Evolutionary conservation across 2,329 filamentous ascomycete species (phyloP).

Genomic region (Trichothecium sympodiale): DNA sequence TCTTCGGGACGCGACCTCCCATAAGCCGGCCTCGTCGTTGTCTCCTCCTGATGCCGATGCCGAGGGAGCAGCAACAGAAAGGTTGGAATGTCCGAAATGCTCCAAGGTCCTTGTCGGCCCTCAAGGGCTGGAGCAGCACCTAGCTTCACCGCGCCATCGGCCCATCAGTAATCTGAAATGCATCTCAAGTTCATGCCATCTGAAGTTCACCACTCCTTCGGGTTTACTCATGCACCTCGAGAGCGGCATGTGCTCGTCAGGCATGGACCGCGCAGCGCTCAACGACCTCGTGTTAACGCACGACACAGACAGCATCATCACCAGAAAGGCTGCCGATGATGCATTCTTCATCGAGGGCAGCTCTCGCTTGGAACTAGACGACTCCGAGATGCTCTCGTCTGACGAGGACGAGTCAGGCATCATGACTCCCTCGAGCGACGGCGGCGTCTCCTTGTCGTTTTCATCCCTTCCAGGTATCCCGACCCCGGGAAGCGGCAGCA

Average conservation of each 20-base stretch:
- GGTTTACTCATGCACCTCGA: constrained; percentile 8
- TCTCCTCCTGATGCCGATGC: too few species aligned
- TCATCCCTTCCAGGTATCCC: neutral
- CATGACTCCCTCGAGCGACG: neutral
- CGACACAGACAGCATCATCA: constrained; percentile 1
- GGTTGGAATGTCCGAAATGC: neutral
- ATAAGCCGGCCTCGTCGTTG: too few species aligned
- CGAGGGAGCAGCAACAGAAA: too few species aligned
- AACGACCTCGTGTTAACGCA: neutral
- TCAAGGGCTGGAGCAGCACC: neutral
- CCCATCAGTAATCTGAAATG: constrained; percentile 6
- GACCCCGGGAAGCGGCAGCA: neutral
- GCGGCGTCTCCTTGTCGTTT: neutral
- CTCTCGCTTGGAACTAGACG: too few species aligned
- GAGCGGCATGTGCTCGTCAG: constrained; percentile 7
- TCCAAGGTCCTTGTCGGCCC: neutral
- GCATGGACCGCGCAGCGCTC: constrained; percentile 5
- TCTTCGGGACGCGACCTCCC: neutral
- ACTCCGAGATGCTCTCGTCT: neutral
- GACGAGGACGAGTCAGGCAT: neutral
- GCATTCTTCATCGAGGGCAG: too few species aligned
- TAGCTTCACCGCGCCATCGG: constrained; percentile 4
- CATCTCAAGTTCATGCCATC: constrained; percentile 5
- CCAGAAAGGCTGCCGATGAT: too few species aligned
- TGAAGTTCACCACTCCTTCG: constrained; percentile 6